Evolutionary conservation across 2,329 filamentous ascomycete species (phyloP).

Genomic region (Sporothrix schenckii): DNA sequence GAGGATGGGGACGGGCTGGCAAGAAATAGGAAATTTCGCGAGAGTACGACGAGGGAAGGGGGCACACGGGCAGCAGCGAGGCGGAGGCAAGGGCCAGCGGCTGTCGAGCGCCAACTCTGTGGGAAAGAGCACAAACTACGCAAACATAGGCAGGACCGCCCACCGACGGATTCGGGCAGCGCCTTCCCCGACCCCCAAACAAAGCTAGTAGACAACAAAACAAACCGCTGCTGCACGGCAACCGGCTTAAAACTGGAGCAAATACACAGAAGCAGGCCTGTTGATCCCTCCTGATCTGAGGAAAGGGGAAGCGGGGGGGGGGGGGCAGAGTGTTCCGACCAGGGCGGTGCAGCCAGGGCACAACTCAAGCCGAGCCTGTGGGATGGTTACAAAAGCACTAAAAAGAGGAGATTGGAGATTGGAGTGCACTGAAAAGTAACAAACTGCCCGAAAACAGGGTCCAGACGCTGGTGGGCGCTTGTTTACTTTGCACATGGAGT

Average conservation of each 20-base stretch:
- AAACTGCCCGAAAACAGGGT: constrained; percentile 19
- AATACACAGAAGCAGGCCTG: neutral
- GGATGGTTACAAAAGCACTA: neutral
- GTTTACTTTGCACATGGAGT: constrained; percentile 28
- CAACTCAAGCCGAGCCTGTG: neutral
- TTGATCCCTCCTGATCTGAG: constrained; percentile 23
- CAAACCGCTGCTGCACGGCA: constrained; percentile 32
- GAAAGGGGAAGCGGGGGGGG: neutral
- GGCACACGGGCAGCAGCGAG: neutral
- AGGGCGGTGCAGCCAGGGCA: constrained; percentile 19
- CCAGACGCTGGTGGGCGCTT: constrained; percentile 19
- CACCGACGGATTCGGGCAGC: constrained; percentile 3
- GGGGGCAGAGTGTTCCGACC: neutral
- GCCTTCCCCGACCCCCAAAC: constrained; percentile 24
- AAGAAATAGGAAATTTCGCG: constrained; percentile 34
- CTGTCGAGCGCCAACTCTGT: neutral
- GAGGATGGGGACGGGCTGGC: constrained; percentile 35
- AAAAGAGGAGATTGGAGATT: no score
- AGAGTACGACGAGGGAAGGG: constrained; percentile 1
- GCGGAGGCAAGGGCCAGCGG: neutral
- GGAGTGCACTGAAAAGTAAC: neutral
- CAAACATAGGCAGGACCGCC: neutral
- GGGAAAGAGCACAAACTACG: constrained; percentile 5
- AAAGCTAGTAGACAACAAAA: constrained; percentile 29
- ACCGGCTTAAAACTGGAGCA: constrained; percentile 17